Evolutionary conservation across 352 stramenopile genomes (phyloP).

Genomic region (Pythium pyrilobum): DNA sequence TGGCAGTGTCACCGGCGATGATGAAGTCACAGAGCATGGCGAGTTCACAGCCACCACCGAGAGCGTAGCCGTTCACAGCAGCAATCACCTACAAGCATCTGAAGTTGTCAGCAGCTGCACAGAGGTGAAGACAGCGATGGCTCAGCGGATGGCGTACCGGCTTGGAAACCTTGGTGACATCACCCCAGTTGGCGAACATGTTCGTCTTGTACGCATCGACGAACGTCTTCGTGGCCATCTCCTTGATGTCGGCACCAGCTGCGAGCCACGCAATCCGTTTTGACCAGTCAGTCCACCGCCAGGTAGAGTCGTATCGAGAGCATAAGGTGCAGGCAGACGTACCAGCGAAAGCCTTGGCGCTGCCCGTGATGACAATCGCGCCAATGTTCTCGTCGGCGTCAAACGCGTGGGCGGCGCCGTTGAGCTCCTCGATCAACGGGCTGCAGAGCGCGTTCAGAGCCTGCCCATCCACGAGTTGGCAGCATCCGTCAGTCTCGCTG

Average conservation of each 20-base stretch:
- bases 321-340: background rate
- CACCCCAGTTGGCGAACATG: conserved; percentile 97
- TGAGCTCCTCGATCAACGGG: conserved; percentile 93
- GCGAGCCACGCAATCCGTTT: background rate
- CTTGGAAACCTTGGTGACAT: conserved; percentile 94
- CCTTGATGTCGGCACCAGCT: conserved; percentile 95
- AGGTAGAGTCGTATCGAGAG: background rate
- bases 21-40: conserved; percentile 99
- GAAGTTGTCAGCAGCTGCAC: background rate
- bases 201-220: conserved; percentile 92
- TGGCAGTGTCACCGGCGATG: conserved; percentile 93
- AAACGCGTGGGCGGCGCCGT: conserved; percentile 89
- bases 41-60: conserved; percentile 97
- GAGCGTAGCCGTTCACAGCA: conserved; percentile 97
- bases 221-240: conserved; percentile 94
- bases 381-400: conserved; percentile 91
- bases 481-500: background rate
- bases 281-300: background rate
- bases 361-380: conserved; percentile 96
- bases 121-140: background rate
- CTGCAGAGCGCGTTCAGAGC: conserved; percentile 97
- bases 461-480: conserved; percentile 13
- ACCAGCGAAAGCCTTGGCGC: conserved; percentile 94
- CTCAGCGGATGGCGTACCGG: conserved; percentile 51
- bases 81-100: conserved; percentile 78